Base-by-base conservation (phyloP, 1,139 yeast genomes). In the Pichia sp. region DNA sequence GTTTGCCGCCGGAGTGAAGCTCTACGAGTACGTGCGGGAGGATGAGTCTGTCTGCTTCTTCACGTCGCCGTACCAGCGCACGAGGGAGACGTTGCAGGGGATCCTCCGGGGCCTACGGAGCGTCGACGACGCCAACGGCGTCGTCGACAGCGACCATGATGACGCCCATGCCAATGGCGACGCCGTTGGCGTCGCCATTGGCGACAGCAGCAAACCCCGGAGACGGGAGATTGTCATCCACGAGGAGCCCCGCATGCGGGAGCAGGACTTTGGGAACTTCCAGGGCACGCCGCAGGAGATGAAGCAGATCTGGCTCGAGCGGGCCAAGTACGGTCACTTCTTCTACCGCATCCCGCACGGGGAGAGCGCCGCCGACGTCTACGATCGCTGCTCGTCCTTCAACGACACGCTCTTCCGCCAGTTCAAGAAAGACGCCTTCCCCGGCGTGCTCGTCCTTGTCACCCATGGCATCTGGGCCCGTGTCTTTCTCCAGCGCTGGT, bases 391-490 rank as follows among this genome's bases (percentile, higher is more conserved):
- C 58, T 87, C 96, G 2, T 87, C 95, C 42, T 91, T 91, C 69
- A 90, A 90, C 67, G 97, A 90, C 68, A 82, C 95, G 0, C 71
- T 91, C 47, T 89, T 85, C 68, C 76, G 97, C 46, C 95, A 87
- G 66, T 91, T 91, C 66, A 81, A 80, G 56, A 75, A 75, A 51
- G 84, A 79, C 27, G 75, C 79, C 63, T 87, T 86, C 68, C 92
- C 95, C 10, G 76, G 79, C 51, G 85, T 90, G 17, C 76, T 90
- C 49, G 92, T 91, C 1, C 73, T 91, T 51, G 97, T 91, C 41
- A 86, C 96, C 2, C 97, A 91, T 68, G 97, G 97, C 8, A 88
- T 91, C 20, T 90, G 96, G 93, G 88, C 95, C 4, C 74, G 97
- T 48, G 97, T 90, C 14, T 91, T 91, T 64, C 70, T 91, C 49